Evolutionary conservation across 176 grass and related monocot genomes (phyloP).

Genomic region (bread wheat (Triticum aestivum)): DNA sequence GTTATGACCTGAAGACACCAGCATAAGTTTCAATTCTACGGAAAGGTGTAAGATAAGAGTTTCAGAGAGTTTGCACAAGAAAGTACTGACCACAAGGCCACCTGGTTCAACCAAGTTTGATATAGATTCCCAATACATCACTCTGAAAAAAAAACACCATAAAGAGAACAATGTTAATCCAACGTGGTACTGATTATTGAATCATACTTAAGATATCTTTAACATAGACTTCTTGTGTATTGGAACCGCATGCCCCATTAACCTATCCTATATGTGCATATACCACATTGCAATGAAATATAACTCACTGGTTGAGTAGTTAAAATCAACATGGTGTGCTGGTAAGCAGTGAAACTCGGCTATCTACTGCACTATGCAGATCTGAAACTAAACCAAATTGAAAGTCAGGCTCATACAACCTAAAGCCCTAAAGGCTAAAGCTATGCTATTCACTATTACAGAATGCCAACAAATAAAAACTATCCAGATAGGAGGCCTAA

Average conservation of each 20-base stretch:
- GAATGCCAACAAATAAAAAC: background rate
- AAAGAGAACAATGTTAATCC: background rate
- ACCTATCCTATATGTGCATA: background rate
- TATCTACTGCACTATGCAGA: background rate
- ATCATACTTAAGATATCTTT: background rate
- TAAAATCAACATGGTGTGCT: constrained; percentile 2
- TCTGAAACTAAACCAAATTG: constrained; percentile 4
- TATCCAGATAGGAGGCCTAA: background rate
- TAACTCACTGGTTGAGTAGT: background rate
- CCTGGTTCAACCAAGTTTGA: constrained; percentile 74
- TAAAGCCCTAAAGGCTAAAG: background rate
- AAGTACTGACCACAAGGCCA: constrained; percentile 69
- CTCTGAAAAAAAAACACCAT: constrained; percentile 38
- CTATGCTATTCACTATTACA: background rate
- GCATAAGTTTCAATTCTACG: background rate
- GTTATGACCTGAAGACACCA: constrained; percentile 70
- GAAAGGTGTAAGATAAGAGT: background rate
- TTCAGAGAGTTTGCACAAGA: background rate
- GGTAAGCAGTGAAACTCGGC: background rate
- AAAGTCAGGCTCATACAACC: background rate
- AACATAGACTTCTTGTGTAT: background rate
- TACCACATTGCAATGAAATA: background rate
- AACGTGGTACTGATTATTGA: background rate
- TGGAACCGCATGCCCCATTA: background rate
- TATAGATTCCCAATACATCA: constrained; percentile 84